phyloP scores from a whole-genome alignment of 116 monocot species.

The Phalaenopsis hybrid region DNA sequence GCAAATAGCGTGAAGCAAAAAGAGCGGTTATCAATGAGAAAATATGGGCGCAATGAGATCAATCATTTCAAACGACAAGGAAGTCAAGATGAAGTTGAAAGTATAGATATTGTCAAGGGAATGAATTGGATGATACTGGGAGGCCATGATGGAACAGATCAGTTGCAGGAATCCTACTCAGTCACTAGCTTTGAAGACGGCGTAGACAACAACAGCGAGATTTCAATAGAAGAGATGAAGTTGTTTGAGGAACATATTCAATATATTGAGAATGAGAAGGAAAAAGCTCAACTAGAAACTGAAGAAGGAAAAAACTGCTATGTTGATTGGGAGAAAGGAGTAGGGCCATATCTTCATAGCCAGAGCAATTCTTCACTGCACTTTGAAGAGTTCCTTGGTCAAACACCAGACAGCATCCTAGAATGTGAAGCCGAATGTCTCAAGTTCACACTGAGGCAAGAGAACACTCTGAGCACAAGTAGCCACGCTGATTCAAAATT shows the following conservation, averaged over 20 bases:
- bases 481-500: not conserved
- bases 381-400: not conserved
- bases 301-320: conserved; percentile 8
- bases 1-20: conserved; percentile 27
- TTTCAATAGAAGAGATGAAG: not conserved
- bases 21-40: conserved; percentile 10
- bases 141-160: conserved; percentile 10
- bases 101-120: not conserved
- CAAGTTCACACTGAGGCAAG: too few species aligned
- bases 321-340: not conserved
- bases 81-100: not conserved
- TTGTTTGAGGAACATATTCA: not conserved
- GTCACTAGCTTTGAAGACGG: conserved; percentile 6
- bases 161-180: conserved; percentile 7
- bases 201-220: conserved; percentile 10
- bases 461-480: not conserved
- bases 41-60: not conserved
- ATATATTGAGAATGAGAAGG: conserved; percentile 2
- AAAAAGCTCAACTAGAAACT: not conserved
- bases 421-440: too few species aligned
- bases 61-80: not conserved
- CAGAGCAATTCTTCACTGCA: not conserved
- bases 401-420: not conserved
- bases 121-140: conserved; percentile 26
- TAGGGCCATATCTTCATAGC: conserved; percentile 4